These are phyloP conservation scores for Saturnispora dispora DNA, from an alignment of 805 yeast species.

Conservation along the genomic window DNA sequence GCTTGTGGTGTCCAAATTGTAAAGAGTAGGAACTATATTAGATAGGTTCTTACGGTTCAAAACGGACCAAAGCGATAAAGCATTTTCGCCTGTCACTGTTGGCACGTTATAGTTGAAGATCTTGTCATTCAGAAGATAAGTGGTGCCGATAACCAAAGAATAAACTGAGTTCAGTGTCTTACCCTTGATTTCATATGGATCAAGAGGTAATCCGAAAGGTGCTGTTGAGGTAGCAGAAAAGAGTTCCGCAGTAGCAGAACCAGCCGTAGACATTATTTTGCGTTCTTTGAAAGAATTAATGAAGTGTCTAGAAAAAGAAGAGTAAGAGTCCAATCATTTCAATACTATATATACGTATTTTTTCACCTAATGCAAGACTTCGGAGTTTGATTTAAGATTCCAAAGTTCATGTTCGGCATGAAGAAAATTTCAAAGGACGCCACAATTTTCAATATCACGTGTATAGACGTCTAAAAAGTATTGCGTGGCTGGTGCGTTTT, in stretches of 20 bases:
- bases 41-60: constrained; percentile 41
- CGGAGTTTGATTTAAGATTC: constrained; percentile 5
- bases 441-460: neutral
- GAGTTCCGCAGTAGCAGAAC: constrained; percentile 13
- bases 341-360: neutral
- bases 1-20: constrained; percentile 60
- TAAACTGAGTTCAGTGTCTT: constrained; percentile 46
- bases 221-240: constrained; percentile 33
- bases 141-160: constrained; percentile 44
- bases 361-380: neutral
- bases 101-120: constrained; percentile 49
- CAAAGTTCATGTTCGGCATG: neutral
- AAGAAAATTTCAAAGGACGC: neutral
- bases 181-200: constrained; percentile 42
- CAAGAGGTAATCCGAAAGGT: constrained; percentile 57
- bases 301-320: neutral
- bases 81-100: constrained; percentile 31
- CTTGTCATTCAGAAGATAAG: constrained; percentile 41
- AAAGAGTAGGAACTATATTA: constrained; percentile 52
- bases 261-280: constrained; percentile 16
- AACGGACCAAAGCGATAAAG: constrained; percentile 58
- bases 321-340: neutral
- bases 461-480: neutral
- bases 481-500: neutral
- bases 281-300: constrained; percentile 9